Base-by-base conservation (phyloP, 345 rosid species). In the Acer campestre region DNA sequence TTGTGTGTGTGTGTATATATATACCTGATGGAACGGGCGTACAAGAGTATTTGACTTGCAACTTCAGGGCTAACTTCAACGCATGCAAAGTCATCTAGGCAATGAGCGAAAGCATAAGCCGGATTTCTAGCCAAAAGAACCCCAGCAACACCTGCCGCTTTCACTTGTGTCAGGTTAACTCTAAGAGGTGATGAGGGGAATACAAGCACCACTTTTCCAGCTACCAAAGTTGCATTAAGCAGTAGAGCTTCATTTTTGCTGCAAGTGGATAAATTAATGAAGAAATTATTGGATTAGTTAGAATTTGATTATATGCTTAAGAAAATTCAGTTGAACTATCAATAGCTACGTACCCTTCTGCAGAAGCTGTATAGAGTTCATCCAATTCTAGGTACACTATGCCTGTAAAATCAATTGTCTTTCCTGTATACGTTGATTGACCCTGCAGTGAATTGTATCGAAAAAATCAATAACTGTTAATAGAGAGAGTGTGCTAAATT, bases 151-250 rank as follows among this genome's bases (percentile, higher is more conserved):
- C 83, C 84, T 0, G 62, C 77, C 48, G 67, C 70, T 20, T 68
- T 76, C 46, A 85, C 86, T 2, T 49, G 76, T 18, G 25, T 56
- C 38, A 86, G 67, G 14, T 75, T 75, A 0, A 78, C 59, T 25
- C 75, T 10, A 6, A 74, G 42, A 27, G 40, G 68, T 14, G 12
- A 7, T 49, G 80, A 55, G 1, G 85, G 77, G 71, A 85, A 85
- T 61, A 84, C 79, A n/a, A 85, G 62, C 18, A 76, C 86, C 61
- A 83, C 82, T 59, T 85, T 83, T 9, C 85, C 88, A 11, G 22
- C 66, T 73, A 74, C 73, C 58, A 63, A 69, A 48, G 71, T 79
- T 35, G 75, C 77, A 72, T 84, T 80, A 67, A 85, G 83, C 5
- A 46, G 71, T 8, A 86, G 81, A 59, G n/a, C 49, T 71, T 83